A percentile compares a stretch with the other conserved stretches of the same genome.
Conservation (phyloP, 148 eudicot species). For the Vaccinium macrocarpon region DNA sequence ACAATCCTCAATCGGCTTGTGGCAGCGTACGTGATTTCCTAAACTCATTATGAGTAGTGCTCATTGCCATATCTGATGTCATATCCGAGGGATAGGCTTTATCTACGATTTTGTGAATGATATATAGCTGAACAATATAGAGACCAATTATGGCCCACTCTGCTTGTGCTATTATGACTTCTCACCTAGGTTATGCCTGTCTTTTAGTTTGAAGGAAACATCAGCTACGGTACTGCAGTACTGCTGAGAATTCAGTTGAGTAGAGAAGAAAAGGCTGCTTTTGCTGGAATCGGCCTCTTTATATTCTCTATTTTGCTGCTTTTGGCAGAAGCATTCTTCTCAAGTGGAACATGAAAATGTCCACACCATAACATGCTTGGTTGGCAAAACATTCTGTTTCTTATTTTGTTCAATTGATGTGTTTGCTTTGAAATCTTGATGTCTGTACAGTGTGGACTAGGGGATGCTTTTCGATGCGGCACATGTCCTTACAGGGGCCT, state of each 20-base stretch:
- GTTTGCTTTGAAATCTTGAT: background rate
- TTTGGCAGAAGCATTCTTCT: background rate
- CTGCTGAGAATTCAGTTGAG: background rate
- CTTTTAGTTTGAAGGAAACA: background rate
- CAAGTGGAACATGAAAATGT: background rate
- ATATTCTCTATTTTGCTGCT: background rate
- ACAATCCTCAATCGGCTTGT: conserved; percentile 83
- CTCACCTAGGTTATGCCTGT: background rate
- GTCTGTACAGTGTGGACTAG: conserved; percentile 75
- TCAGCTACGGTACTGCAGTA: background rate
- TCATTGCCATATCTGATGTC: background rate
- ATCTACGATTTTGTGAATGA: background rate
- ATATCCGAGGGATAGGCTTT: background rate
- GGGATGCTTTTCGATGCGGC: conserved; percentile 93
- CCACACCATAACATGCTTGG: background rate
- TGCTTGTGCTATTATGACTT: background rate
- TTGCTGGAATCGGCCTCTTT: background rate
- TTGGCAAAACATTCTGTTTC: background rate
- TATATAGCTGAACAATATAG: background rate
- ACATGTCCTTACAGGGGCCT: conserved; percentile 95
- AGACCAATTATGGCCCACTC: background rate
- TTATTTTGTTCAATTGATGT: background rate
- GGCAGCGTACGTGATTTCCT: conserved; percentile 59
- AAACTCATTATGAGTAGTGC: background rate
- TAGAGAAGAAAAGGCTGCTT: background rate